A percentile compares a stretch with the other conserved stretches of the same genome.
These are phyloP conservation scores for Sporodiniella umbellata DNA, from an alignment of 371 early-diverging fungal genomes.

Conservation along the genomic window DNA sequence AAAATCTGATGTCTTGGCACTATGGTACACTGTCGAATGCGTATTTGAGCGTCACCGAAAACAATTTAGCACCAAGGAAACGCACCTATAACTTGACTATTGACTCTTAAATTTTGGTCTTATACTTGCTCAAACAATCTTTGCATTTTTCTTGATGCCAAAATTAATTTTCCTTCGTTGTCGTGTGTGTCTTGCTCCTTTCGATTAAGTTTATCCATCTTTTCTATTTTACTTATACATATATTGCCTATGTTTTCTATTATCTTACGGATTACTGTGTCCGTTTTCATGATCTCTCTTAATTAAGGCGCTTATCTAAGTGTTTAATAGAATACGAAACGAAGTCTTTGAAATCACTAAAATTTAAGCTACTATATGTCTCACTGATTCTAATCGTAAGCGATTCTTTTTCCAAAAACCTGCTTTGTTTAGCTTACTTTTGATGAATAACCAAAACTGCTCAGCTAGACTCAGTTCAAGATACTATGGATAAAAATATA, in stretches of 20 bases:
- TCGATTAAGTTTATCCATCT: not conserved
- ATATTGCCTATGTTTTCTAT: slow-evolving; percentile 2
- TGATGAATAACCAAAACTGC: slow-evolving; percentile 10
- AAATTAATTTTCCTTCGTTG: slow-evolving; percentile 1
- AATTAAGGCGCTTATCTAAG: slow-evolving; percentile 5
- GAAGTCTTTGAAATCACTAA: slow-evolving; percentile 4
- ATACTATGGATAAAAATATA: slow-evolving; percentile 13
- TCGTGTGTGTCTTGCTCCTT: slow-evolving; percentile 2
- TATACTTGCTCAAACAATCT: slow-evolving; percentile 5
- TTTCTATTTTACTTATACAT: slow-evolving; percentile 1
- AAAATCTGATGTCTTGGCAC: slow-evolving; percentile 4
- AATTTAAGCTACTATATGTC: slow-evolving; percentile 5
- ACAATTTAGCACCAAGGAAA: slow-evolving; percentile 2
- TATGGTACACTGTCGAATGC: slow-evolving; percentile 8
- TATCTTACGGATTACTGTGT: slow-evolving; percentile 6
- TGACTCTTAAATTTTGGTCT: slow-evolving; percentile 2
- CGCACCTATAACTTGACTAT: not conserved
- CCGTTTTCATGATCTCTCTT: slow-evolving; percentile 7
- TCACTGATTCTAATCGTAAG: slow-evolving; percentile 9
- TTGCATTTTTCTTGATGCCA: slow-evolving; percentile 4
- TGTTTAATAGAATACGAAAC: slow-evolving; percentile 1
- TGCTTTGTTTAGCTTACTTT: slow-evolving; percentile 10
- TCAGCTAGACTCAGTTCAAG: slow-evolving; percentile 10
- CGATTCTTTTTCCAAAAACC: slow-evolving; percentile 11
- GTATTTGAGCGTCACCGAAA: not conserved